These are phyloP conservation scores for Aurinia saxatilis DNA, from an alignment of 345 rosid genomes.

Conservation along the genomic window DNA sequence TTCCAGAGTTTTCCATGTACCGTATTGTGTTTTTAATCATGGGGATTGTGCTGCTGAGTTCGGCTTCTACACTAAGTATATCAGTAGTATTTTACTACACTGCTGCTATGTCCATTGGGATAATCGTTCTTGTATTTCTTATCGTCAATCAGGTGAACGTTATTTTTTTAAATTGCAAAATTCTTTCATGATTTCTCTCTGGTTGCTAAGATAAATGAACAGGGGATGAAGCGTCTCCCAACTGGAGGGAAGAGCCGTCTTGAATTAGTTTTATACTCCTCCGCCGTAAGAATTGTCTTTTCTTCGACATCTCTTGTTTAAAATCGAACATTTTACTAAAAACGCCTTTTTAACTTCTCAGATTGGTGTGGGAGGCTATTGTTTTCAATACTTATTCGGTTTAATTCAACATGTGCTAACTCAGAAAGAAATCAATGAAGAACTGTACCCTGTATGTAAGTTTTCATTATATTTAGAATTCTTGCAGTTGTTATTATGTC, in stretches of 20 bases:
- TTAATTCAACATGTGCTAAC: constrained; percentile 40
- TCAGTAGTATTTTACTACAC: constrained; percentile 64
- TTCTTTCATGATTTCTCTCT: not conserved
- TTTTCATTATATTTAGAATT: constrained; percentile 5
- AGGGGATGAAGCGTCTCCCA: constrained; percentile 85
- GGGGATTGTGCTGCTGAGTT: constrained; percentile 46
- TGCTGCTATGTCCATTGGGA: constrained; percentile 64
- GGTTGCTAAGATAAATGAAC: not conserved
- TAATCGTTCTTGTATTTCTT: constrained; percentile 61
- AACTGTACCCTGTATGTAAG: constrained; percentile 89
- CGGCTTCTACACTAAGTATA: constrained; percentile 56
- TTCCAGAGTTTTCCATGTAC: constrained; percentile 53
- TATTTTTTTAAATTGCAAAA: not conserved
- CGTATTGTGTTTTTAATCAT: constrained; percentile 48
- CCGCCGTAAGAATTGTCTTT: constrained; percentile 33
- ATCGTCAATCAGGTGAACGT: constrained; percentile 61
- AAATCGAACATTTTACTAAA: not conserved
- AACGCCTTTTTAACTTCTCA: constrained; percentile 13
- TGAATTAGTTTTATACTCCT: constrained; percentile 61
- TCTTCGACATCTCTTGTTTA: not conserved
- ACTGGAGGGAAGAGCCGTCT: constrained; percentile 57
- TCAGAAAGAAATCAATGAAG: constrained; percentile 69
- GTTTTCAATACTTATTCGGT: constrained; percentile 48
- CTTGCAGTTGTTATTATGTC: not conserved
- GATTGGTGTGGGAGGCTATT: constrained; percentile 76